Evolutionary conservation across 1,139 yeast species (phyloP), one percentile per base, ranked within the genome.

Genomic region (Candida sp.): DNA sequence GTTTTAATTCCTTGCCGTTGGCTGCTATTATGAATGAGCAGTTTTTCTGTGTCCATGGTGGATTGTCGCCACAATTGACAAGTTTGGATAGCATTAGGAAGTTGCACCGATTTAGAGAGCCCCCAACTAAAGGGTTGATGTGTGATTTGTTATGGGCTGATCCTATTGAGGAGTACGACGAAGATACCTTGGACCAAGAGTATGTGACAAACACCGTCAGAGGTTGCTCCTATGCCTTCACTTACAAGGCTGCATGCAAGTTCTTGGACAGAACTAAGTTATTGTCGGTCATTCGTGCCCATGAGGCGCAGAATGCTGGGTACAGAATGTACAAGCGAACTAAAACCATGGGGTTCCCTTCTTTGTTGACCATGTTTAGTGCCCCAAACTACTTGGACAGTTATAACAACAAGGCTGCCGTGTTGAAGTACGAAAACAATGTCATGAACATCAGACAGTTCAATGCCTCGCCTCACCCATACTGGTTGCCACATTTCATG

Each of bases 291-390:
- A 92, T 94, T 48, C 80, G 99, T 55, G 99, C 98, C 1, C 99
- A 94, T 68, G 98, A 94, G 70, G 98, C 98, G 1, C 99, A 94
- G 69, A 98, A 94, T 69, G 96, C 96, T 12, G 99, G 99, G 28
- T 94, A 92, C 71, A 78, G 98, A 66, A 94, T 96, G 89, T 94
- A 94, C 72, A 88, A 88, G 59, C 83, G 91, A 59, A 91, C 97
- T 3, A 83, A 85, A 58, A 81, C 90, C 17, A 87, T 93, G 65
- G 96, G 96, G n/a, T 94, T 94, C 68, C 98, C 98, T 2, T 85
- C 96, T 22, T 80, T 94, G 46, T 83, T 94, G 69, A 93, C 98
- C 9, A 85, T 94, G 75, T 94, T 94, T 70, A 88, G 96, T 52
- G 99, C 99, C 1, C 99, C 99, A 4, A 94, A 94, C 70, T 94